Percentiles rank a stretch among this genome's conserved stretches.
Conservation (phyloP, 2,329 filamentous ascomycete genomes). For the Corniculantispora saksenae region DNA sequence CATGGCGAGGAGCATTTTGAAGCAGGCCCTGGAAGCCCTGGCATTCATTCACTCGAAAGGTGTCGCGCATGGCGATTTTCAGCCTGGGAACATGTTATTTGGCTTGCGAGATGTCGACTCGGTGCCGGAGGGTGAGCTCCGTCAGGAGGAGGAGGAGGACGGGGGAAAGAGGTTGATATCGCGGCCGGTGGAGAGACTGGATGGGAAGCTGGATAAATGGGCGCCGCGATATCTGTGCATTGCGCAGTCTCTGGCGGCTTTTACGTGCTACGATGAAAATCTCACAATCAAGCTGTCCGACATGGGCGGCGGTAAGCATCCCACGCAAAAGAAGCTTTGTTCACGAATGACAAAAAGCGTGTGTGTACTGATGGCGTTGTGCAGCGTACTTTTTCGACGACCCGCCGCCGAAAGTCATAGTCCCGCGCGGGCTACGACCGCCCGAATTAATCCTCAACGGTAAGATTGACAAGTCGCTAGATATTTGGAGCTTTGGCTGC, state of each 20-base stretch:
- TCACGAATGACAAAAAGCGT: too few species aligned
- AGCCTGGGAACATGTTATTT: slow-evolving; percentile 41
- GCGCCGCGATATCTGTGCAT: slow-evolving; percentile 33
- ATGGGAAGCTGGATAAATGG: slow-evolving; percentile 33
- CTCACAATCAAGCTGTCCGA: slow-evolving; percentile 34
- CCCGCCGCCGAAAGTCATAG: slow-evolving; percentile 27
- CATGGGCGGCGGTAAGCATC: slow-evolving; percentile 32
- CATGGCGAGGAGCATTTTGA: slow-evolving; percentile 43
- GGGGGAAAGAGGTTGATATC: slow-evolving; percentile 26
- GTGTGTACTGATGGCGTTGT: slow-evolving; percentile 10
- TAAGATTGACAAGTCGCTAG: slow-evolving; percentile 25
- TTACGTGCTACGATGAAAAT: slow-evolving; percentile 24
- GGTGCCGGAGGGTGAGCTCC: slow-evolving; percentile 26
- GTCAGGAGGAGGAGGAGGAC: slow-evolving; percentile 30
- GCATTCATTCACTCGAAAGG: slow-evolving; percentile 39
- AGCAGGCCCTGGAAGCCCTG: slow-evolving; percentile 40
- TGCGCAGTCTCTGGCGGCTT: slow-evolving; percentile 28
- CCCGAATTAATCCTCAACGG: slow-evolving; percentile 32
- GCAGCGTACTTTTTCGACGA: slow-evolving; percentile 30
- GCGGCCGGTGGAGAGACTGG: slow-evolving; percentile 30
- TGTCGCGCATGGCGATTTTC: slow-evolving; percentile 43
- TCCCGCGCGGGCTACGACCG: slow-evolving; percentile 29
- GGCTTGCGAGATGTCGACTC: slow-evolving; percentile 31
- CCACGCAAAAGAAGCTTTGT: neutral
- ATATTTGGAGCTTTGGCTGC: slow-evolving; percentile 36